phyloP scores from a whole-genome alignment of 805 yeast species.

The Kluyveromyces lactis region DNA sequence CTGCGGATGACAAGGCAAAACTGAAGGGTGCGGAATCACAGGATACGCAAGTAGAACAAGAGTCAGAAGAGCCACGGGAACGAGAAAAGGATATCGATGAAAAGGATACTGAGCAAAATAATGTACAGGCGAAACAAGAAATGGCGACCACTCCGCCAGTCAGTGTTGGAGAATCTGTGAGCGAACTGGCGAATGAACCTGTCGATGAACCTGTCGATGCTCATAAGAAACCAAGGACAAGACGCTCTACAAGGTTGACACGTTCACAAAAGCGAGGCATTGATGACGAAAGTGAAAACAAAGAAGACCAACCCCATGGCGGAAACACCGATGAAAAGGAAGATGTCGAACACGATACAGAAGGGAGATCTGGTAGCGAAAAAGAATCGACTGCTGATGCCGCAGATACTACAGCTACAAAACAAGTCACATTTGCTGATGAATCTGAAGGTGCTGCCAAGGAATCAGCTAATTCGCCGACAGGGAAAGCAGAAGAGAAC shows the following conservation, averaged over 20 bases:
- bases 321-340: constrained; percentile 21
- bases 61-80: constrained; percentile 4
- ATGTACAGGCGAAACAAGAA: constrained; percentile 12
- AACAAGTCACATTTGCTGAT: too few species aligned
- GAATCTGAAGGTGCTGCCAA: too few species aligned
- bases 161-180: too few species aligned
- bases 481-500: too few species aligned
- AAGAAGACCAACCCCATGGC: not conserved
- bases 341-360: not conserved
- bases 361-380: constrained; percentile 3
- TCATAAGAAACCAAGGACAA: not conserved
- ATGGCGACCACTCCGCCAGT: too few species aligned
- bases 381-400: constrained; percentile 6
- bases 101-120: constrained; percentile 9
- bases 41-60: constrained; percentile 3
- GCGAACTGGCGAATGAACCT: too few species aligned
- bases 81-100: constrained; percentile 8
- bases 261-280: constrained; percentile 5
- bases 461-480: too few species aligned
- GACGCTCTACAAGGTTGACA: constrained; percentile 7
- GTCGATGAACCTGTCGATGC: too few species aligned
- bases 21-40: not conserved
- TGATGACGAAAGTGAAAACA: not conserved
- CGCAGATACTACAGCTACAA: constrained; percentile 1
- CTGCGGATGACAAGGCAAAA: not conserved